These are phyloP conservation scores for Phytopythium mirpurense DNA, from an alignment of 352 stramenopile species.

Conservation along the genomic window DNA sequence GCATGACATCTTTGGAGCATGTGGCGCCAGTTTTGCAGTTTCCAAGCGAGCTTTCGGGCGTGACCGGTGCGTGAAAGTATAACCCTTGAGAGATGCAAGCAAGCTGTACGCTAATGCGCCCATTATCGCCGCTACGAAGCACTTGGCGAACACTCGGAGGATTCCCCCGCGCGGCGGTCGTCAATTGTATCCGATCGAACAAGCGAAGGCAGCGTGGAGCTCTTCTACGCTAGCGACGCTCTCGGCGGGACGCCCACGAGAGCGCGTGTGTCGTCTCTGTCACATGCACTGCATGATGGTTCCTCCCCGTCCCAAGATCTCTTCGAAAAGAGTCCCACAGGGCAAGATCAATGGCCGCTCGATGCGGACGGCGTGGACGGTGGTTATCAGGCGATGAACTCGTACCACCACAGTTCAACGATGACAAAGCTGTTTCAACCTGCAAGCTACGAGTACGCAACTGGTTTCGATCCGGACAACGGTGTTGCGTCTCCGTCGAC, in stretches of 20 bases:
- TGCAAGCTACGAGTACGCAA: background rate
- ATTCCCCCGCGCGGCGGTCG: conserved; percentile 1
- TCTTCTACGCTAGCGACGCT: conserved; percentile 7
- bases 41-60: background rate
- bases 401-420: background rate
- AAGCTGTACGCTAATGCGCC: background rate
- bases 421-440: background rate
- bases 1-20: background rate
- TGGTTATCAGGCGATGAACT: background rate
- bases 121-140: background rate
- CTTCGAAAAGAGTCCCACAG: background rate
- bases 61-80: background rate
- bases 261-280: background rate
- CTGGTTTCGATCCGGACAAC: background rate
- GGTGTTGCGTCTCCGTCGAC: too few species aligned
- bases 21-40: background rate
- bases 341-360: background rate
- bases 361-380: background rate
- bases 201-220: conserved; percentile 7
- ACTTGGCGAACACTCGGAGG: background rate
- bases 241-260: background rate
- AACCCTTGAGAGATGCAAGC: too few species aligned
- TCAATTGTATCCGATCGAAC: conserved; percentile 6
- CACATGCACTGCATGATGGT: background rate
- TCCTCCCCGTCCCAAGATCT: background rate